These are phyloP conservation scores for Nicotiana noctiflora DNA, from an alignment of 257 asterid genomes.

Conservation along the genomic window DNA sequence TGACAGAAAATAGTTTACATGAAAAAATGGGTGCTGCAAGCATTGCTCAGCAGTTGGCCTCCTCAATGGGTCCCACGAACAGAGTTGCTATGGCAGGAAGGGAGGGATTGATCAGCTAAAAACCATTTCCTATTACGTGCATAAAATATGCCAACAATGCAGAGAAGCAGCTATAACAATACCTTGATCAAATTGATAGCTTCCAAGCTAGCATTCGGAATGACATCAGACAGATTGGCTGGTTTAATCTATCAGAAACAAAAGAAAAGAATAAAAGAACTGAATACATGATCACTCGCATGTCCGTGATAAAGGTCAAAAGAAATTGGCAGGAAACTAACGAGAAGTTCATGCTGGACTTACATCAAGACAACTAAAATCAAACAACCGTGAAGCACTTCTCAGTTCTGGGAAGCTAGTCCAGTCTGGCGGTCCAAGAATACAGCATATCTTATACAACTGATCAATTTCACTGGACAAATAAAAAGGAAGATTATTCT, in stretches of 20 bases:
- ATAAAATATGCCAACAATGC: not conserved
- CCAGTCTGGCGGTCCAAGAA: slow-evolving; percentile 87
- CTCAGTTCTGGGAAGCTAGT: slow-evolving; percentile 65
- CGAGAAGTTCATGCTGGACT: slow-evolving; percentile 21
- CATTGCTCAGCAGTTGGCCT: slow-evolving; percentile 96
- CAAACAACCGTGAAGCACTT: slow-evolving; percentile 52
- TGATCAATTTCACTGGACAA: slow-evolving; percentile 85
- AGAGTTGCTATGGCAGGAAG: slow-evolving; percentile 58
- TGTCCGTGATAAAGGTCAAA: slow-evolving; percentile 3
- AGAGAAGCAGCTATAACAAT: slow-evolving; percentile 1
- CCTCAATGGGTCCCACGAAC: slow-evolving; percentile 89
- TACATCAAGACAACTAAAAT: slow-evolving; percentile 55
- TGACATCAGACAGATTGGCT: slow-evolving; percentile 53
- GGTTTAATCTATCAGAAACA: slow-evolving; percentile 45
- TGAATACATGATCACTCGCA: not conserved
- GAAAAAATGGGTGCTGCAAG: slow-evolving; percentile 84
- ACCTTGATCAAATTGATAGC: slow-evolving; percentile 92
- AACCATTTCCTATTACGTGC: not conserved
- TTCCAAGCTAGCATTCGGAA: slow-evolving; percentile 80
- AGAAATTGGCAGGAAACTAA: not conserved
- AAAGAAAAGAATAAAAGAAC: slow-evolving; percentile 4
- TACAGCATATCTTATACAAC: slow-evolving; percentile 83
- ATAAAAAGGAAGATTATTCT: slow-evolving; percentile 10
- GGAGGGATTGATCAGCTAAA: slow-evolving; percentile 3
- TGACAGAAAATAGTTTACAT: slow-evolving; percentile 35